A percentile compares a stretch with the other conserved stretches of the same genome.
These are phyloP conservation scores for Priceomyces medius DNA, from an alignment of 805 yeast genomes.

Conservation along the genomic window DNA sequence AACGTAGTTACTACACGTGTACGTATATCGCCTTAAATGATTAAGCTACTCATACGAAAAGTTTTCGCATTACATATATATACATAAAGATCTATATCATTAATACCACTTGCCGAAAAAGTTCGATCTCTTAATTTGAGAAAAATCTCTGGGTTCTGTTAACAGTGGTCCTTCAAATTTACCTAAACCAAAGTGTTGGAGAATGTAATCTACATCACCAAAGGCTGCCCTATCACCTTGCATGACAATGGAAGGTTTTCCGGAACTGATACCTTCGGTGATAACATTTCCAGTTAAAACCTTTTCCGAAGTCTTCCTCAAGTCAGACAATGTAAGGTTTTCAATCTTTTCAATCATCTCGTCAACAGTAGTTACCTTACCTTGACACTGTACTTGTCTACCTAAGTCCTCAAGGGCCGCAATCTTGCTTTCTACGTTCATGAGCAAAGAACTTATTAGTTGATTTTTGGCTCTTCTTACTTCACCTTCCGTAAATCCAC, in stretches of 20 bases:
- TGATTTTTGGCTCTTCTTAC: conserved; percentile 91
- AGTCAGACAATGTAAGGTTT: conserved; percentile 61
- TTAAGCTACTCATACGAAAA: too few species aligned
- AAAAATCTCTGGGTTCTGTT: conserved; percentile 18
- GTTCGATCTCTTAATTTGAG: conserved; percentile 11
- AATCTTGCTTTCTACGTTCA: conserved; percentile 90
- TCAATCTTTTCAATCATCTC: conserved; percentile 85
- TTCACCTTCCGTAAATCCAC: conserved; percentile 67
- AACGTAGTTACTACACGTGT: too few species aligned
- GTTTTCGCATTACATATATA: too few species aligned
- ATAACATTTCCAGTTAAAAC: conserved; percentile 69
- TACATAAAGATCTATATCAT: background rate
- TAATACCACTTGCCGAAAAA: conserved; percentile 20
- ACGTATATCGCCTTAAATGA: too few species aligned
- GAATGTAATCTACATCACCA: conserved; percentile 74
- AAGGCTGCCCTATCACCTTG: conserved; percentile 84
- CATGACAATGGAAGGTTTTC: conserved; percentile 80
- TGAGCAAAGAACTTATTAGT: conserved; percentile 78
- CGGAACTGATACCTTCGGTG: conserved; percentile 43
- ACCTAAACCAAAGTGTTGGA: conserved; percentile 75
- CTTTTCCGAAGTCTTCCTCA: conserved; percentile 69
- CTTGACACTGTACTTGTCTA: conserved; percentile 86
- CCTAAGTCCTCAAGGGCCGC: conserved; percentile 96
- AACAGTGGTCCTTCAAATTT: conserved; percentile 20
- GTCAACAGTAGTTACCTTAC: conserved; percentile 65